These are phyloP conservation scores for Suillus bovinus DNA, from an alignment of 768 basidiomycete species.

Conservation along the genomic window DNA sequence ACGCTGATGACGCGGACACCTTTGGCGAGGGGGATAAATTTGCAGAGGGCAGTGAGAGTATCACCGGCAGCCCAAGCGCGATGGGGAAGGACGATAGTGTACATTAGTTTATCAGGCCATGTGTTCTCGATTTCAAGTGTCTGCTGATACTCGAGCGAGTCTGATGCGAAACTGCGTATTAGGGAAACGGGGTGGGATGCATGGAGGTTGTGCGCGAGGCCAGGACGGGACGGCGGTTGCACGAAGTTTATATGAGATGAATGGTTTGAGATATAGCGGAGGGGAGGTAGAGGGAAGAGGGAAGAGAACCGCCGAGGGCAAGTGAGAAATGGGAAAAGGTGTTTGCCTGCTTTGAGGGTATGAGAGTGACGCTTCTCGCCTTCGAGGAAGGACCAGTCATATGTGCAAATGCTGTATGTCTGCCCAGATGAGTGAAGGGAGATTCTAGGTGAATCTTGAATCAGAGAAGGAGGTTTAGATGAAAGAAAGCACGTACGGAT, in stretches of 20 bases:
- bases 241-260: slow-evolving; percentile 86
- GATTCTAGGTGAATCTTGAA: slow-evolving; percentile 12
- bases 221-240: slow-evolving; percentile 80
- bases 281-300: slow-evolving; percentile 66
- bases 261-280: slow-evolving; percentile 55
- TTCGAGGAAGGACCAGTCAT: slow-evolving; percentile 93
- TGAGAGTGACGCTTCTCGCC: slow-evolving; percentile 76
- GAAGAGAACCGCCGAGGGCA: slow-evolving; percentile 81
- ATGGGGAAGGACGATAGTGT: slow-evolving; percentile 89
- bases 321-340: slow-evolving; percentile 92
- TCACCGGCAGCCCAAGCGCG: slow-evolving; percentile 96
- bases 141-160: slow-evolving; percentile 94
- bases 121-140: slow-evolving; percentile 95
- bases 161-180: slow-evolving; percentile 70
- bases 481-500: slow-evolving; percentile 50
- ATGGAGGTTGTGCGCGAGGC: slow-evolving; percentile 70
- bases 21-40: slow-evolving; percentile 85
- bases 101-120: slow-evolving; percentile 98
- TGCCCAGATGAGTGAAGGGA: slow-evolving; percentile 36
- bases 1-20: slow-evolving; percentile 74
- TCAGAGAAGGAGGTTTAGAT: slow-evolving; percentile 9
- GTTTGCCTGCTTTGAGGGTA: slow-evolving; percentile 94
- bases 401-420: slow-evolving; percentile 68
- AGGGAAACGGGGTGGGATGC: slow-evolving; percentile 62
- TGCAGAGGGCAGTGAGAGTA: slow-evolving; percentile 75